These are phyloP conservation scores for Colletotrichum sansevieriae DNA, from an alignment of 2,329 filamentous ascomycete species.

Conservation along the genomic window DNA sequence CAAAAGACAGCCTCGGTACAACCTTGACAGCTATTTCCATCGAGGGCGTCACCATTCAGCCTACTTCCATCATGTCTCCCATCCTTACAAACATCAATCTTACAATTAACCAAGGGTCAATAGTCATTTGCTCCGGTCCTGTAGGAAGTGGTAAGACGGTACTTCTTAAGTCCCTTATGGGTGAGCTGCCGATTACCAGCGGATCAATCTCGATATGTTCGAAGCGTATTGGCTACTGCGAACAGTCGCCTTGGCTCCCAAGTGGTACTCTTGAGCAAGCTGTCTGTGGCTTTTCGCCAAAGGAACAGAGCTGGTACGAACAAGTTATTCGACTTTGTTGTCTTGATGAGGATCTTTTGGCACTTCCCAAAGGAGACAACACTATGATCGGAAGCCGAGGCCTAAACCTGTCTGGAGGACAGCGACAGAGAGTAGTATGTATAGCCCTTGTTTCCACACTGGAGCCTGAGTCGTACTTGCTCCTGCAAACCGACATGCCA, in stretches of 20 bases:
- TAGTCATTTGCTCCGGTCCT: constrained; percentile 24
- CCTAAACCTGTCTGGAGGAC: constrained; percentile 43
- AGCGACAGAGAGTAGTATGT: constrained; percentile 46
- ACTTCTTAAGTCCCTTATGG: constrained; percentile 45
- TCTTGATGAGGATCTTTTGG: constrained; percentile 38
- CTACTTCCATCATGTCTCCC: background rate
- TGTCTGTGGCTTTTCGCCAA: constrained; percentile 37
- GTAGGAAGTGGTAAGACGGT: constrained; percentile 41
- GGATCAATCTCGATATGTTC: constrained; percentile 14
- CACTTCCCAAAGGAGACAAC: constrained; percentile 41
- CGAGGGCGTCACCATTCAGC: background rate
- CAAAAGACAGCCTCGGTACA: background rate
- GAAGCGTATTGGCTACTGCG: constrained; percentile 41
- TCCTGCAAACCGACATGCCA: no score
- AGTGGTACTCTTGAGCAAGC: constrained; percentile 42
- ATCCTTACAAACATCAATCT: constrained; percentile 4
- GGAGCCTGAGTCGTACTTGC: no score
- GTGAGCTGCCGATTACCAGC: constrained; percentile 24
- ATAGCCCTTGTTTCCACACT: no score
- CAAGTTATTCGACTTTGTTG: constrained; percentile 45
- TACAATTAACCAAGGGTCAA: background rate
- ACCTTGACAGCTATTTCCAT: background rate
- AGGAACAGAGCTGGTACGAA: constrained; percentile 50
- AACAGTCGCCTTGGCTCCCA: constrained; percentile 44
- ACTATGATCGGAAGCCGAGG: constrained; percentile 40